These are phyloP conservation scores for Scedosporium boydii DNA, from an alignment of 2,329 filamentous ascomycete species.

Conservation along the genomic window DNA sequence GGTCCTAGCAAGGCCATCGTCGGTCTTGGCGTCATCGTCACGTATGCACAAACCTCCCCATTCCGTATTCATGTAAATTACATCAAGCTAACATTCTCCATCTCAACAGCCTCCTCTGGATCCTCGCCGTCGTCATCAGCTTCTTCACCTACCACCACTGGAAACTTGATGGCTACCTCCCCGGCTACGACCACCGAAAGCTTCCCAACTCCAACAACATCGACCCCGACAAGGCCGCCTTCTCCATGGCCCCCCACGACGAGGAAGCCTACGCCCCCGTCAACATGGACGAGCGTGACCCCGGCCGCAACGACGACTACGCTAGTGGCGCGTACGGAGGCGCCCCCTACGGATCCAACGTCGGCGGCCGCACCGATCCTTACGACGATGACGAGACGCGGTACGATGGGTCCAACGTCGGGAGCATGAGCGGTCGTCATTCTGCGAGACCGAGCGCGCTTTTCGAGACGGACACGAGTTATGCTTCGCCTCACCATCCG, in stretches of 20 bases:
- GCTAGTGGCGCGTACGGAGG: constrained; percentile 24
- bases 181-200: constrained; percentile 47
- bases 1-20: constrained; percentile 54
- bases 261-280: constrained; percentile 57
- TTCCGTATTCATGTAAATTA: background rate
- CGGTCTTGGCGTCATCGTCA: constrained; percentile 51
- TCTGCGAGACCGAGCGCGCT: constrained; percentile 20
- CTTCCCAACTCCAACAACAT: constrained; percentile 39
- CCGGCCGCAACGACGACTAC: constrained; percentile 21
- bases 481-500: constrained; percentile 21
- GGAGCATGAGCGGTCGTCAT: background rate
- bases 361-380: constrained; percentile 10
- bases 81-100: constrained; percentile 7
- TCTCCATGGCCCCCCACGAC: constrained; percentile 57
- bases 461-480: constrained; percentile 43
- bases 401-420: constrained; percentile 24
- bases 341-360: constrained; percentile 17
- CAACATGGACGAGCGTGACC: constrained; percentile 44
- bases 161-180: constrained; percentile 48
- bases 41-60: constrained; percentile 33
- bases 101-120: constrained; percentile 43
- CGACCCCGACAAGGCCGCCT: constrained; percentile 60
- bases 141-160: constrained; percentile 53
- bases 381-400: constrained; percentile 28
- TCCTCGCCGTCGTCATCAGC: constrained; percentile 43